A percentile compares a stretch with the other conserved stretches of the same genome.
Evolutionary conservation across 805 yeast species (phyloP).

Genomic region (Saturnispora besseyi): DNA sequence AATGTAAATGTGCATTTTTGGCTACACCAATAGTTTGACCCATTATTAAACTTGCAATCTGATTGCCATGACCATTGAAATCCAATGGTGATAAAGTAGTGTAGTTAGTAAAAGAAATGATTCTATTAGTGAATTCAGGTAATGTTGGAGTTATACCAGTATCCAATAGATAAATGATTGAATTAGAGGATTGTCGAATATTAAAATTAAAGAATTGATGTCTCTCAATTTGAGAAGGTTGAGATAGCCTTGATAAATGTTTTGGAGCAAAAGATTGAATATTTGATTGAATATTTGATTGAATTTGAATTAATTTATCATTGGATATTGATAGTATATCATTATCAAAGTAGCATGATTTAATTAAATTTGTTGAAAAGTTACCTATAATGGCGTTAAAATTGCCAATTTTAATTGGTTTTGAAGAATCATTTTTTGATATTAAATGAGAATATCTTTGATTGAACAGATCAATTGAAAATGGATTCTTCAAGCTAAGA

Average conservation of each 20-base stretch:
- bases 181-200: slow-evolving; percentile 33
- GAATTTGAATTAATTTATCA: slow-evolving; percentile 30
- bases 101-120: slow-evolving; percentile 15
- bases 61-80: slow-evolving; percentile 48
- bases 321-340: slow-evolving; percentile 30
- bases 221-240: slow-evolving; percentile 20
- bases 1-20: slow-evolving; percentile 35
- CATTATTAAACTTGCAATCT: slow-evolving; percentile 46
- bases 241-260: slow-evolving; percentile 23
- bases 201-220: slow-evolving; percentile 30
- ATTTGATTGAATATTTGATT: slow-evolving; percentile 23
- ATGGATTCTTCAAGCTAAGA: too few species aligned
- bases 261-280: too few species aligned
- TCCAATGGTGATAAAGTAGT: slow-evolving; percentile 18
- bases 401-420: slow-evolving; percentile 22
- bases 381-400: slow-evolving; percentile 32
- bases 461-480: too few species aligned
- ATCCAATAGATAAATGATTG: slow-evolving; percentile 24
- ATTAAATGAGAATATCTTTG: too few species aligned
- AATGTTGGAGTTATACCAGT: too few species aligned
- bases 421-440: background rate
- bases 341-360: slow-evolving; percentile 28
- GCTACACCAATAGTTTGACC: slow-evolving; percentile 45
- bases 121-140: too few species aligned
- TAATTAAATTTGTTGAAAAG: slow-evolving; percentile 24